Evolutionary conservation across 805 yeast genomes (phyloP).

Genomic region (Ogataea saltuana): DNA sequence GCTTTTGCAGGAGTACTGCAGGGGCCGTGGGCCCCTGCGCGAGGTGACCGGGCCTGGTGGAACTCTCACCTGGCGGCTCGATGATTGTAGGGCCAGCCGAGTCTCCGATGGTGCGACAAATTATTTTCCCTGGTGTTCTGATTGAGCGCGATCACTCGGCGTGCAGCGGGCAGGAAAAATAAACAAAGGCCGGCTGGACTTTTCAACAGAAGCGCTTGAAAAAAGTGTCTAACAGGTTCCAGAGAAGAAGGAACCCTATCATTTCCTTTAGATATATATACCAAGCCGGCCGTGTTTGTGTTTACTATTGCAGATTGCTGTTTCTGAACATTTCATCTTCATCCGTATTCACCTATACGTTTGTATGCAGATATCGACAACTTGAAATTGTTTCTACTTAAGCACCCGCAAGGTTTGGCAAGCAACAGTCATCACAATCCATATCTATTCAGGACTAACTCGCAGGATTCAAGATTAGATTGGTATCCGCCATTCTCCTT

Average conservation of each 20-base stretch:
- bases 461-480: not conserved
- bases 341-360: slow-evolving; percentile 2
- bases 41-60: too few relatives aligned
- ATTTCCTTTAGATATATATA: not conserved
- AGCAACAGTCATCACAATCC: not conserved
- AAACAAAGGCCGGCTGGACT: slow-evolving; percentile 4
- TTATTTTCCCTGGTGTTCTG: too few relatives aligned
- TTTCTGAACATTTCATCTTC: not conserved
- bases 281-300: slow-evolving; percentile 3
- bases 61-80: not conserved
- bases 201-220: slow-evolving; percentile 4
- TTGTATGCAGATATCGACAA: slow-evolving; percentile 7
- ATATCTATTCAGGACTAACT: not conserved
- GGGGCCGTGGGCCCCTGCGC: too few relatives aligned
- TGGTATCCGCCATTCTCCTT: not conserved
- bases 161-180: slow-evolving; percentile 3
- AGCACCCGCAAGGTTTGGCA: slow-evolving; percentile 6
- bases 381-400: slow-evolving; percentile 6
- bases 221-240: not conserved
- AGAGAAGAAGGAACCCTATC: not conserved
- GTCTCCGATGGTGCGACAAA: too few relatives aligned
- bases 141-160: not conserved
- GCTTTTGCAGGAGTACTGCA: slow-evolving; percentile 13
- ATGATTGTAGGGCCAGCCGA: too few relatives aligned
- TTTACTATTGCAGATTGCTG: not conserved